Base-by-base conservation (phyloP, 495 filamentous ascomycete genomes). In the Talaromyces nanjingensis region DNA sequence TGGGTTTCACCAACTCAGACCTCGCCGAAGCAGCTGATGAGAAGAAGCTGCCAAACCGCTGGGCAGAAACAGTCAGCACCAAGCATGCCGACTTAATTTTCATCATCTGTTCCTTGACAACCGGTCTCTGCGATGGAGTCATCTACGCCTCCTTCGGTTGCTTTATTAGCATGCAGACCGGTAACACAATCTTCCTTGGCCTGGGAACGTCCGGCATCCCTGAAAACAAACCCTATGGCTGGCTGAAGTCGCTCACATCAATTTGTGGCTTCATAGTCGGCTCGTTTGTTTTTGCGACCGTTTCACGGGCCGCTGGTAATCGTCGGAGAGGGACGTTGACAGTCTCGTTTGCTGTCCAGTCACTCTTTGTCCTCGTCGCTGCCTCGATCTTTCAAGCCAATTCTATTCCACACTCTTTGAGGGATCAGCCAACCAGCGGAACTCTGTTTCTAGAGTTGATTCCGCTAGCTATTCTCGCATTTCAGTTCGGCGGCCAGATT, bases 401-500 rank as follows among this genome's bases (percentile, higher is more conserved):
- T 59, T 64, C 81, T 3, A 80, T 85, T 59, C 76, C 81, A 3
- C 74, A 80, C 55, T 66, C 71, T 7, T 65, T 75, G 6, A 65
- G 24, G n/a, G 34, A 67, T 12, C 72, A 73, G 62, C 52, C 63
- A 9, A 47, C 59, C 2, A 52, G 72, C 61, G 73, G 76, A 25
- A 68, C 65, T 42, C 72, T 77, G 12, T 75, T 78, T 66, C 72
- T 81, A 22, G 71, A 83, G 65, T 69, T 87, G 29, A 76, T 85
- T 3, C 82, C 86, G 1, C 76, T 91, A 29, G 86, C 76, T 1
- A 75, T 91, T 27, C 73, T 92, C 60, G 86, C 86, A 3, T 89
- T 91, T 71, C 88, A 91, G 70, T 85, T 83, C 37, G 86, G 85
- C 14, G 88, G 88, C 1, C 86, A 87, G 68, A 90, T 91, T 66